A percentile compares a stretch with the other conserved stretches of the same genome.
Conservation (phyloP, 2,329 filamentous ascomycete species). For the Aspergillus clavatus region DNA sequence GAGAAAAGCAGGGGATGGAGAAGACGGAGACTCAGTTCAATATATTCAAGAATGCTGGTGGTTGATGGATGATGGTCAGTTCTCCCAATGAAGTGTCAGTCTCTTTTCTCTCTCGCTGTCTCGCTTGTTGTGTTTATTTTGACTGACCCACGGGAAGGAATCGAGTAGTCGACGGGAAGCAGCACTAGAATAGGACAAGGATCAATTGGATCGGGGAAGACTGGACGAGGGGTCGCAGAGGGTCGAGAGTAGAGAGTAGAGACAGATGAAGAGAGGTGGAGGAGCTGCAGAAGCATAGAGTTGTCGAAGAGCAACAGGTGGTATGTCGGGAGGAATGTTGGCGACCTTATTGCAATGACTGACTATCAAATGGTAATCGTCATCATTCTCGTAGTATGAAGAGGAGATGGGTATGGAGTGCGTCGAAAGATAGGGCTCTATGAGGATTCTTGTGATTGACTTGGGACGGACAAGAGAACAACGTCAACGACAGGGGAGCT, state of each 20-base stretch:
- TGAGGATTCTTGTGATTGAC: no score
- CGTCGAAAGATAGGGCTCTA: no score
- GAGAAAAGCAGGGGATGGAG: neutral
- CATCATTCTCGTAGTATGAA: neutral
- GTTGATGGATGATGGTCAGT: neutral
- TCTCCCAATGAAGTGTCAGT: neutral
- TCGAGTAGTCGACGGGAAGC: constrained; percentile 3
- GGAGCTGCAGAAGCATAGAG: no score
- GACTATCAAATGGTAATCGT: no score
- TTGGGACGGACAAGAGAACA: no score
- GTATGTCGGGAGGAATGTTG: constrained; percentile 2
- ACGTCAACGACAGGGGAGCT: no score
- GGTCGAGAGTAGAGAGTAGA: no score
- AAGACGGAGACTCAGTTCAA: no score
- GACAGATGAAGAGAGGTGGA: no score
- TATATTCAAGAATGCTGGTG: neutral
- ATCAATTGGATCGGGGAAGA: constrained; percentile 2
- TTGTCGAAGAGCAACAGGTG: constrained; percentile 1
- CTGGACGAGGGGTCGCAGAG: neutral
- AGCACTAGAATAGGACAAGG: constrained; percentile 3
- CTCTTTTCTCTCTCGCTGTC: constrained; percentile 17
- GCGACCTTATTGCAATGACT: no score
- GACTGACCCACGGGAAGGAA: constrained; percentile 28
- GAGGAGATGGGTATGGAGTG: neutral
- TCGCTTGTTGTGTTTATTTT: constrained; percentile 31